phyloP scores from a whole-genome alignment of 192 early-diverging fungal genomes.

The Backusella circina region DNA sequence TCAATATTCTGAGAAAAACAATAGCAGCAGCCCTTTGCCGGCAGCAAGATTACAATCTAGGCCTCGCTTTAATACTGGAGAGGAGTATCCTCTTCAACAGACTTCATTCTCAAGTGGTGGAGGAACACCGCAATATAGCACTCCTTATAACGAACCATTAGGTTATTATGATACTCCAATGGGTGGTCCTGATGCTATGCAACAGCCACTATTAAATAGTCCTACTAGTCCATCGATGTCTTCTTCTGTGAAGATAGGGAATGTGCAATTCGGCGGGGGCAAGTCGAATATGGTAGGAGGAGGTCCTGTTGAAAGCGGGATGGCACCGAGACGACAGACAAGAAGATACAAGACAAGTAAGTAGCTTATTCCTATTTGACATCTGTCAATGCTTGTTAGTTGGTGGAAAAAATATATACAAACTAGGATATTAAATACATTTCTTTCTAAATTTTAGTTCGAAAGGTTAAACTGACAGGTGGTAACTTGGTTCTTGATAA shows the following conservation, averaged over 20 bases:
- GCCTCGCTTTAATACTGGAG: constrained; percentile 4
- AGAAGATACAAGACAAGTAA: constrained; percentile 45
- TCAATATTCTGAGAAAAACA: not conserved
- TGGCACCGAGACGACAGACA: constrained; percentile 36
- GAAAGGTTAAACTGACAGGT: constrained; percentile 60
- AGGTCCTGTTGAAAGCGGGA: constrained; percentile 1
- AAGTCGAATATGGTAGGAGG: constrained; percentile 12
- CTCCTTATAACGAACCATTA: not conserved
- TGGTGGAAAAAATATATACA: not conserved
- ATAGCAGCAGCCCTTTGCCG: constrained; percentile 1
- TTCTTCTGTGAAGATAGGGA: not conserved
- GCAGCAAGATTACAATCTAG: constrained; percentile 7
- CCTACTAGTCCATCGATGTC: not conserved
- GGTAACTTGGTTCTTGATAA: constrained; percentile 71
- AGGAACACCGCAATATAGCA: not conserved
- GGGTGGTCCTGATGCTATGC: not conserved
- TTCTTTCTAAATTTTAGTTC: not conserved
- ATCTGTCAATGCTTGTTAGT: not conserved
- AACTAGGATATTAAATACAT: not conserved
- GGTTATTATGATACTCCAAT: constrained; percentile 14
- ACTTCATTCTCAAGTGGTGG: constrained; percentile 6
- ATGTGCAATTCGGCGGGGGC: not conserved
- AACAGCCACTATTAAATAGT: not conserved
- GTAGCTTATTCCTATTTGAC: not conserved
- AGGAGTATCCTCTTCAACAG: constrained; percentile 3